These are phyloP conservation scores for bread wheat (Triticum aestivum) DNA, from an alignment of 176 grass and related monocot genomes.

Conservation along the genomic window IWGSC_CS_RefSeq_v2.1 NC_057809.1:504969157-504969656, in stretches of 20 bases:
- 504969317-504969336: not conserved
- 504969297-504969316: not conserved
- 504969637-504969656: constrained; percentile 56
- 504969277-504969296: not conserved
- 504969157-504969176: constrained; percentile 17
- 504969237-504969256: not conserved
- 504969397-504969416: not conserved
- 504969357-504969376: not conserved
- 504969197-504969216: constrained; percentile 17
- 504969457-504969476: not conserved
- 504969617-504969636: constrained; percentile 35
- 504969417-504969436: not conserved
- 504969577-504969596: constrained; percentile 91
- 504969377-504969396: not conserved
- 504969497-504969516: constrained; percentile 83
- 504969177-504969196: constrained; percentile 13
- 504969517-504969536: constrained; percentile 72
- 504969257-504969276: not conserved
- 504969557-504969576: constrained; percentile 76
- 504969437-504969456: not conserved
- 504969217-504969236: not conserved
- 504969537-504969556: constrained; percentile 74
- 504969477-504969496: not conserved
- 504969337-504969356: no score
- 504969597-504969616: constrained; percentile 67